Conservation (phyloP, 1,284 basidiomycete species). For the Naganishia liquefaciens region DNA sequence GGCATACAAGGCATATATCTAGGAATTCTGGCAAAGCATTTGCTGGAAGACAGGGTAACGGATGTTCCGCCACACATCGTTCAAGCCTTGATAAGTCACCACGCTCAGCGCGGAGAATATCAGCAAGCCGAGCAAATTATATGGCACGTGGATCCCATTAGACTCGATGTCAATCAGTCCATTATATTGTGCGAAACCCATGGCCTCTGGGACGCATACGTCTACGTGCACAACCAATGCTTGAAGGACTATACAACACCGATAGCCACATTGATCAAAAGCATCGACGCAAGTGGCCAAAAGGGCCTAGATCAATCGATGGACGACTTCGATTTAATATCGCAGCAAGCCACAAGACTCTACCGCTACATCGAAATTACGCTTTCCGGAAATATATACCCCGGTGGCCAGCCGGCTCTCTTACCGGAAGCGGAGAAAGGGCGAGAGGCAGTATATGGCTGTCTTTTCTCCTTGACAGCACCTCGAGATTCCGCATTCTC, state of each 20-base stretch:
- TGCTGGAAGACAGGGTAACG: conserved; percentile 72
- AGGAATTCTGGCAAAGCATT: conserved; percentile 75
- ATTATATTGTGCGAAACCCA: conserved; percentile 80
- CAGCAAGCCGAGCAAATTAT: conserved; percentile 84
- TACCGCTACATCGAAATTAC: conserved; percentile 86
- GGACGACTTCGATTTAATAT: conserved; percentile 54
- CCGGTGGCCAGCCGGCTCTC: conserved; percentile 72
- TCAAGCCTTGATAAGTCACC: conserved; percentile 74
- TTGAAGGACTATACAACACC: conserved; percentile 87
- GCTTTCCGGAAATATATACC: conserved; percentile 84
- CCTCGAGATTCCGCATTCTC: conserved; percentile 2
- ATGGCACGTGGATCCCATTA: conserved; percentile 91
- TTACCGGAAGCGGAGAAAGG: conserved; percentile 67
- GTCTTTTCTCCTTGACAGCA: conserved; percentile 62
- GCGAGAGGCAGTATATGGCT: conserved; percentile 71
- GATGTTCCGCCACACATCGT: conserved; percentile 82
- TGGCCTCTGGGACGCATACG: conserved; percentile 86
- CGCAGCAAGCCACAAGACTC: conserved; percentile 82
- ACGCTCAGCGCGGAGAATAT: conserved; percentile 70
- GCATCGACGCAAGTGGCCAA: conserved; percentile 57
- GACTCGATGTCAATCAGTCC: conserved; percentile 91
- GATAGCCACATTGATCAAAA: conserved; percentile 75
- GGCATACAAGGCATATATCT: conserved; percentile 90
- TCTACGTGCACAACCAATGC: conserved; percentile 88
- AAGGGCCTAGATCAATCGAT: conserved; percentile 36